Evolutionary conservation across 345 rosid species (phyloP), one percentile per base, ranked within the genome.

Genomic region (Citrus maxima): DNA sequence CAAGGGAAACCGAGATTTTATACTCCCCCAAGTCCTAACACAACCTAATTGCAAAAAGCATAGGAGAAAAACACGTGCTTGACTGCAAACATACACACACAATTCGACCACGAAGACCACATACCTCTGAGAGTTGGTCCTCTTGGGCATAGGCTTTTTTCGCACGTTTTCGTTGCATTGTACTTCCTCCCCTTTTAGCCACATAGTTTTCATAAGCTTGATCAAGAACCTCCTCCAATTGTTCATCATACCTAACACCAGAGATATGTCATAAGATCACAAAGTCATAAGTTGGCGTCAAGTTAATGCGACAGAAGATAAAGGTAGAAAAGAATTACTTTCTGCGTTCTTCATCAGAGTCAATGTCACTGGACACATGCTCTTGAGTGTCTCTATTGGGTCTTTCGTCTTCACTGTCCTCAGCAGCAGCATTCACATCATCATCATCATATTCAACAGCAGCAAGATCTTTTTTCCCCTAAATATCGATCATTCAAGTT

Each of bases 391-490:
- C 87, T 70, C 80, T 83, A 55, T 32, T 66, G 67, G 21, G 61
- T 67, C 82, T 89, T 78, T 92, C 98, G 67, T 85, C 83, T 63
- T 93, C 95, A 82, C 88, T 88, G 66, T 84, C 91, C 40, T 67
- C 66, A 18, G 76, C 51, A 19, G 82, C 83, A 73, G 19, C 88
- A 83, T 84, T 77, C 56, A 84, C 88, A 70, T 75, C 58, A 30
- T 28, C 61, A 30, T 81, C 89, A 74, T 85, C 92, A 79, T 79
- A 81, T 81, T 89, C 91, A 77, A 94, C 92, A 69, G 95, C 98
- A 74, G 80, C 89, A 58, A 91, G 88, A 85, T 90, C 98, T 80
- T 92, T 93, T 82, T 93, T 94, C 24, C 97, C 99, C 98, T 94
- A 82, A 72, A 81, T 67, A 69, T 61, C 13, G 62, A 84, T 37